Conservation (phyloP, 805 yeast genomes). For the Tetrapisispora nanseiensis region DNA sequence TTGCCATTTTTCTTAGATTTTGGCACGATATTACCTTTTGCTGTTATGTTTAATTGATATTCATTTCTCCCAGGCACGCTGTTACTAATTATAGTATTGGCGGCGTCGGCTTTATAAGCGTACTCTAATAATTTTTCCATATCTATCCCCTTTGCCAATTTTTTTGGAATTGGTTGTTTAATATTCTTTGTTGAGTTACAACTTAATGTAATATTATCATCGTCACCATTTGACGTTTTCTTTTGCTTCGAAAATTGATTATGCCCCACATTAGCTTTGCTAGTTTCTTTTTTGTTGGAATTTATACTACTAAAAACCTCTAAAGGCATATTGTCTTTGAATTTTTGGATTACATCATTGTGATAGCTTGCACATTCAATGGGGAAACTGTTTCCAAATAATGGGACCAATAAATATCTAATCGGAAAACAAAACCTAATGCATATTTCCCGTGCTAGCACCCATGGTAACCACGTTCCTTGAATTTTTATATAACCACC, state of each 20-base stretch:
- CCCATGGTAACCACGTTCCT: conserved; percentile 85
- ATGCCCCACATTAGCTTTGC: neutral
- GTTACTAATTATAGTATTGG: neutral
- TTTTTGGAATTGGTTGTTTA: conserved; percentile 1
- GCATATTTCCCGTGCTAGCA: conserved; percentile 58
- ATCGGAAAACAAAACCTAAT: conserved; percentile 68
- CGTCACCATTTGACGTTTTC: too few species aligned
- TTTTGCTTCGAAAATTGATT: too few species aligned
- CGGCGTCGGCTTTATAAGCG: neutral
- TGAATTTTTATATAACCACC: conserved; percentile 90
- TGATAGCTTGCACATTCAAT: conserved; percentile 20
- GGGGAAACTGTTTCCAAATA: conserved; percentile 62
- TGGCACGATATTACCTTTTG: neutral
- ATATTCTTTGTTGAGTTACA: neutral
- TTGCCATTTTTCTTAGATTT: neutral
- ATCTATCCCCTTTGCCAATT: neutral
- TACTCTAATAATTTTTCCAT: neutral
- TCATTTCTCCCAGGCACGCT: neutral
- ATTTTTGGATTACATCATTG: neutral
- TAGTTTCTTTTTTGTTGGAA: neutral
- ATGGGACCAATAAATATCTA: conserved; percentile 63
- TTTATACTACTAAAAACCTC: neutral
- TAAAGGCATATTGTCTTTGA: neutral
- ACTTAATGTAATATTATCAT: too few species aligned
- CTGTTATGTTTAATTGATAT: neutral